Evolutionary conservation across 2,329 filamentous ascomycete species (phyloP).

Genomic region (Neospermospora avenae): DNA sequence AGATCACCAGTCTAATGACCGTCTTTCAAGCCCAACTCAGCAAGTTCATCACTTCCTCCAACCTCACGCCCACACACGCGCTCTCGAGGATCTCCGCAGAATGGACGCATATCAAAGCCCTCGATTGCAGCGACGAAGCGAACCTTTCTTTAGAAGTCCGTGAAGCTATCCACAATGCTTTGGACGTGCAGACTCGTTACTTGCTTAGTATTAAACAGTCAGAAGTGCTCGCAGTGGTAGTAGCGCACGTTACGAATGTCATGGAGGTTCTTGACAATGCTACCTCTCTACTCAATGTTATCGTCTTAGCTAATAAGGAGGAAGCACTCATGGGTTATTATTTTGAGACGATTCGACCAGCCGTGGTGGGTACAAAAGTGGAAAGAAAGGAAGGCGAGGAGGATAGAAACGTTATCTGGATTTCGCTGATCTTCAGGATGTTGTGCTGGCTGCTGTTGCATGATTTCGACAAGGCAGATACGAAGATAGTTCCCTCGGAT

Average conservation of each 20-base stretch:
- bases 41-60: conserved; percentile 13
- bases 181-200: conserved; percentile 26
- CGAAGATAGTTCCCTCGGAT: conserved; percentile 51
- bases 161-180: conserved; percentile 31
- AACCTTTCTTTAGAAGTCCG: conserved; percentile 23
- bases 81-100: conserved; percentile 16
- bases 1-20: conserved; percentile 28
- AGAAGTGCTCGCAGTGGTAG: conserved; percentile 27
- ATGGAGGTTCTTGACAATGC: conserved; percentile 47
- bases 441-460: conserved; percentile 56
- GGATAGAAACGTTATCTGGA: conserved; percentile 46
- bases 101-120: conserved; percentile 22
- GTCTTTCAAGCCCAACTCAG: conserved; percentile 31
- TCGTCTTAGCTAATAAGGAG: conserved; percentile 46
- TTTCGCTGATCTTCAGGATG: conserved; percentile 54
- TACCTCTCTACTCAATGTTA: conserved; percentile 32
- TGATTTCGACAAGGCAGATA: conserved; percentile 53
- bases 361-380: conserved; percentile 38
- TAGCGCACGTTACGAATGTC: conserved; percentile 28
- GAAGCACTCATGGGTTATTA: conserved; percentile 51
- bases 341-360: conserved; percentile 43
- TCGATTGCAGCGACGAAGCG: conserved; percentile 24
- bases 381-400: conserved; percentile 16
- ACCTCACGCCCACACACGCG: conserved; percentile 6
- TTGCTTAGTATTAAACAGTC: conserved; percentile 23